Evolutionary conservation across 139 green algal genomes (phyloP).

Genomic region (Asterochloris sp.): DNA sequence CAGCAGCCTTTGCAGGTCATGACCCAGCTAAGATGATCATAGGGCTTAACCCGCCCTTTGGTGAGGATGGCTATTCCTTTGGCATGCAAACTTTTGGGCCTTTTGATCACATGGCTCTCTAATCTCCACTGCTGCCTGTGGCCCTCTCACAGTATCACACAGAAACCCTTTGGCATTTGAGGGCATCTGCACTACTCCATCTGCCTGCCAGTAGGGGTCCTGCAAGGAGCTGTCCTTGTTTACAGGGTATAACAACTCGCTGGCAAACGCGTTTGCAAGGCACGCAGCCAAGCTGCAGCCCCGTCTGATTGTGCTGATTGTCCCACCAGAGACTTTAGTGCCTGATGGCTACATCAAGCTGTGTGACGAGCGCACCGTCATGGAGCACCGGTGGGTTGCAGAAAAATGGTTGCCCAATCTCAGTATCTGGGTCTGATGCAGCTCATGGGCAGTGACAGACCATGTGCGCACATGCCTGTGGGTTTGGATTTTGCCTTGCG

Average conservation of each 20-base stretch:
- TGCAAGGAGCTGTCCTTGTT: too few relatives aligned
- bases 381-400: slow-evolving; percentile 3
- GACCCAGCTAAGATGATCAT: slow-evolving; percentile 33
- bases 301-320: slow-evolving; percentile 50
- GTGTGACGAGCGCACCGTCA: slow-evolving; percentile 31
- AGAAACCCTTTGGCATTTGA: too few relatives aligned
- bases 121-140: too few relatives aligned
- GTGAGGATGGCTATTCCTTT: slow-evolving; percentile 23
- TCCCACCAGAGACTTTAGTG: slow-evolving; percentile 28
- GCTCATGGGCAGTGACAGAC: not conserved
- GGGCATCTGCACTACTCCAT: too few relatives aligned
- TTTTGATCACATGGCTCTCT: not conserved
- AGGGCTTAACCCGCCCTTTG: slow-evolving; percentile 57
- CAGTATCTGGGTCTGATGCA: not conserved
- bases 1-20: not conserved
- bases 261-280: slow-evolving; percentile 31
- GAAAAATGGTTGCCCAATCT: not conserved
- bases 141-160: too few relatives aligned
- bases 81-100: slow-evolving; percentile 8
- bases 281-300: slow-evolving; percentile 30
- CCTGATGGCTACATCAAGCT: slow-evolving; percentile 31
- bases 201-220: too few relatives aligned
- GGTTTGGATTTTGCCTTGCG: not conserved
- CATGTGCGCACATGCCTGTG: not conserved
- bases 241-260: not conserved